phyloP scores from a whole-genome alignment of 768 basidiomycete genomes.

The Suillus placidus region DNA sequence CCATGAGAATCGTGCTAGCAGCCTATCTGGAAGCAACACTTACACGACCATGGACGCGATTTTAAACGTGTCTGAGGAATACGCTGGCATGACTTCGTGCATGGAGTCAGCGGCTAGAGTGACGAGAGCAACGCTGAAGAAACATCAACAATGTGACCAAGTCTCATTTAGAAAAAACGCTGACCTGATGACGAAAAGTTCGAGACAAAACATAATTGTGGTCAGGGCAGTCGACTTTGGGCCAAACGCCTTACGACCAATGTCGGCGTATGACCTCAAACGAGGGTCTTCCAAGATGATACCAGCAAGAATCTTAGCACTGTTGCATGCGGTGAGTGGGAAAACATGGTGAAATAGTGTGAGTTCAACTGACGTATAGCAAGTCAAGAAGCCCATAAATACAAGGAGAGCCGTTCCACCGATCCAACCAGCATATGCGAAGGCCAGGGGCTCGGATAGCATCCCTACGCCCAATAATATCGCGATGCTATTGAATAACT shows the following conservation, averaged over 20 bases:
- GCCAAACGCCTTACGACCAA: slow-evolving; percentile 89
- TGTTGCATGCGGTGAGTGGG: slow-evolving; percentile 34
- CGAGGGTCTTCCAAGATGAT: slow-evolving; percentile 72
- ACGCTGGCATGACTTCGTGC: slow-evolving; percentile 66
- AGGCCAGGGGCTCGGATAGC: slow-evolving; percentile 88
- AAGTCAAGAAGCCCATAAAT: slow-evolving; percentile 78
- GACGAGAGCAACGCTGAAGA: slow-evolving; percentile 77
- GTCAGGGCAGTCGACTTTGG: slow-evolving; percentile 65
- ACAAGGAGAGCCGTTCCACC: slow-evolving; percentile 73
- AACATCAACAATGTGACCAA: background rate
- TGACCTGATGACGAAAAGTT: slow-evolving; percentile 82
- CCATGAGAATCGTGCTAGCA: slow-evolving; percentile 2
- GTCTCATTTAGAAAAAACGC: slow-evolving; percentile 18
- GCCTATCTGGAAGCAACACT: slow-evolving; percentile 21
- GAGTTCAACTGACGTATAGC: slow-evolving; percentile 74
- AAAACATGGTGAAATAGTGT: background rate
- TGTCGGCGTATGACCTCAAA: slow-evolving; percentile 84
- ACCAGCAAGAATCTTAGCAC: slow-evolving; percentile 83
- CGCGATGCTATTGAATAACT: slow-evolving; percentile 91
- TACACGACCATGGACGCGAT: slow-evolving; percentile 72
- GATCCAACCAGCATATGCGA: slow-evolving; percentile 90
- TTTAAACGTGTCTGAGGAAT: slow-evolving; percentile 76
- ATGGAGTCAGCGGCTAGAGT: slow-evolving; percentile 89
- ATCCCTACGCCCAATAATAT: slow-evolving; percentile 88
- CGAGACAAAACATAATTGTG: slow-evolving; percentile 79